A percentile compares a stretch with the other conserved stretches of the same genome.
These are phyloP conservation scores for Ustilago trichophora DNA, from an alignment of 1,284 basidiomycete species.

Conservation along the genomic window DNA sequence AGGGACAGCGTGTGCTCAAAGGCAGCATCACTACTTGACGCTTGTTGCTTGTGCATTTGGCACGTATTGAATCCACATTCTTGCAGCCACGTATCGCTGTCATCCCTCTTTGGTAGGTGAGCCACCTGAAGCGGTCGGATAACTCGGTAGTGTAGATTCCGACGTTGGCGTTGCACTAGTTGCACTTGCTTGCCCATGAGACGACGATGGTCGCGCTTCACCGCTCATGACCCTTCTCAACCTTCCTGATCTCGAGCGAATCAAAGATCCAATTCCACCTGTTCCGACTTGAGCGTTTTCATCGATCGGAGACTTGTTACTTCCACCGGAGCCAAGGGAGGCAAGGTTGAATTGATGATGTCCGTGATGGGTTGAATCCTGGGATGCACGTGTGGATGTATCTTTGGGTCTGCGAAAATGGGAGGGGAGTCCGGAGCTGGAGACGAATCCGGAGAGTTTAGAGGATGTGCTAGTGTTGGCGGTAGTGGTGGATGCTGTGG, in stretches of 20 bases:
- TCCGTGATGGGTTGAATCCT: constrained; percentile 6
- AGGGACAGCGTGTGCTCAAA: too few relatives aligned
- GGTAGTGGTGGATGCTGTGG: not conserved
- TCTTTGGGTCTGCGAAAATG: constrained; percentile 15
- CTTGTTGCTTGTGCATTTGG: too few relatives aligned
- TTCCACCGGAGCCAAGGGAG: too few relatives aligned
- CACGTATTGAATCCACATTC: too few relatives aligned
- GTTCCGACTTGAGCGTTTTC: not conserved
- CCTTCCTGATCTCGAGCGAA: constrained; percentile 14
- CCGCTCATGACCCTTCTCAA: constrained; percentile 1
- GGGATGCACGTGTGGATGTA: not conserved
- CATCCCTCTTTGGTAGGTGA: too few relatives aligned
- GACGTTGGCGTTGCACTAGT: too few relatives aligned
- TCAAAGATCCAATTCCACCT: constrained; percentile 2
- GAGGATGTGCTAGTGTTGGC: not conserved
- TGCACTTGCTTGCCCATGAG: not conserved
- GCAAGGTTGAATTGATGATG: constrained; percentile 35
- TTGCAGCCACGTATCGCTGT: too few relatives aligned
- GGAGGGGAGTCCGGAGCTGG: constrained; percentile 9
- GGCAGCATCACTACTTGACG: too few relatives aligned
- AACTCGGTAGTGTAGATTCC: too few relatives aligned
- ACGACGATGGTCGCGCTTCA: not conserved
- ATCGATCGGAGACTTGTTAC: too few relatives aligned
- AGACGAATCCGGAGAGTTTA: not conserved
- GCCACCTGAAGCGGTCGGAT: too few relatives aligned